Evolutionary conservation across 78 protist genomes (phyloP).

Genomic region (Bodo saltans): DNA sequence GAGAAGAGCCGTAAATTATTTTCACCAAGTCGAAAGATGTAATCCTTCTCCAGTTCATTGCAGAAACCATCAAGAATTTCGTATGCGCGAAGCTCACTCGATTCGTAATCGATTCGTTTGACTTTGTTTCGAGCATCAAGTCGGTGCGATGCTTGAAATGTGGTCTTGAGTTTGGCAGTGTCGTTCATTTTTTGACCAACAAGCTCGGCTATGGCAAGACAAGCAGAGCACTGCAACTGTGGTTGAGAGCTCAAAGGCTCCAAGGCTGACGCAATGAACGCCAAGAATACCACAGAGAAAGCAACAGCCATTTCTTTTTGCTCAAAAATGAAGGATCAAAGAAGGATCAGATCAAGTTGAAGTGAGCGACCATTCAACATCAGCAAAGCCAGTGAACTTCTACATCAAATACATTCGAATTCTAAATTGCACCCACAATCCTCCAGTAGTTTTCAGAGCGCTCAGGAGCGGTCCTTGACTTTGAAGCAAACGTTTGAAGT

Average conservation of each 20-base stretch:
- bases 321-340: no score
- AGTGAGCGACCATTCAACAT: no score
- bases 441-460: background rate
- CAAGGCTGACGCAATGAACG: background rate
- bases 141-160: background rate
- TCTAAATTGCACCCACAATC: no score
- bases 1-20: background rate
- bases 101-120: background rate
- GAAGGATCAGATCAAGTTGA: no score
- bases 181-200: background rate
- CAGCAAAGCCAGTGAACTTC: no score
- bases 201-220: background rate
- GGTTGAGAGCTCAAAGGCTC: background rate
- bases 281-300: no score
- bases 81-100: background rate
- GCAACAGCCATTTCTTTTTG: no score
- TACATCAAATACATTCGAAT: no score
- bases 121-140: no score
- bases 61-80: background rate
- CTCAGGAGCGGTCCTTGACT: background rate
- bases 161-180: background rate
- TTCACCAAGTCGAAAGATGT: background rate
- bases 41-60: background rate
- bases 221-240: background rate
- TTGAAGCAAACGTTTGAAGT: background rate